Percentiles rank a stretch among this genome's conserved stretches.
These are phyloP conservation scores for Kuraishia hungarica DNA, from an alignment of 805 yeast genomes.

Conservation along the genomic window DNA sequence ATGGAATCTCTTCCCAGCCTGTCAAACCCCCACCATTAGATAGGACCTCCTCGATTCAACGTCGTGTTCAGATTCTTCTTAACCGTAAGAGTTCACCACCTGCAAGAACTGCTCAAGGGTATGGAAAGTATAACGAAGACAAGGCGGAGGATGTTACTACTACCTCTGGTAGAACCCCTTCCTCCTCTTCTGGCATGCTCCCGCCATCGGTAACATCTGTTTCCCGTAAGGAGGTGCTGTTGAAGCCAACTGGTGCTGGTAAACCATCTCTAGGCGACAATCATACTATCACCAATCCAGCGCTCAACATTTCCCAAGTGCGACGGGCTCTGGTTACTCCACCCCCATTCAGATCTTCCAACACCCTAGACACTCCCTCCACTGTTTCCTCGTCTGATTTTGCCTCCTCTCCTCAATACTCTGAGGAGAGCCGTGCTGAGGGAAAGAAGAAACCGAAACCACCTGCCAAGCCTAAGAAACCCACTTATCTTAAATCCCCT, in stretches of 20 bases:
- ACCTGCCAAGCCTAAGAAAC: slow-evolving; percentile 63
- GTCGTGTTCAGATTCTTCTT: slow-evolving; percentile 44
- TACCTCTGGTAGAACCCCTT: too few species aligned
- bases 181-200: slow-evolving; percentile 1
- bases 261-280: slow-evolving; percentile 4
- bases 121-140: slow-evolving; percentile 62
- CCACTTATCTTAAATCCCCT: slow-evolving; percentile 38
- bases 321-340: slow-evolving; percentile 11
- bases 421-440: slow-evolving; percentile 3
- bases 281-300: too few species aligned
- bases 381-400: slow-evolving; percentile 1
- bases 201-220: slow-evolving; percentile 10
- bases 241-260: slow-evolving; percentile 8
- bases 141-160: background rate
- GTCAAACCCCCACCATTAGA: background rate
- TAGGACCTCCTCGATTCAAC: slow-evolving; percentile 36
- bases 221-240: slow-evolving; percentile 9
- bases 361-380: slow-evolving; percentile 7
- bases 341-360: slow-evolving; percentile 14
- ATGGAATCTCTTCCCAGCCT: background rate
- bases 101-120: slow-evolving; percentile 66
- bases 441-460: slow-evolving; percentile 25
- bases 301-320: slow-evolving; percentile 7
- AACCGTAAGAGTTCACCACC: slow-evolving; percentile 34
- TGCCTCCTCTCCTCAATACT: background rate